Conservation (phyloP, 495 filamentous ascomycete genomes). For the Daldinia loculata region DNA sequence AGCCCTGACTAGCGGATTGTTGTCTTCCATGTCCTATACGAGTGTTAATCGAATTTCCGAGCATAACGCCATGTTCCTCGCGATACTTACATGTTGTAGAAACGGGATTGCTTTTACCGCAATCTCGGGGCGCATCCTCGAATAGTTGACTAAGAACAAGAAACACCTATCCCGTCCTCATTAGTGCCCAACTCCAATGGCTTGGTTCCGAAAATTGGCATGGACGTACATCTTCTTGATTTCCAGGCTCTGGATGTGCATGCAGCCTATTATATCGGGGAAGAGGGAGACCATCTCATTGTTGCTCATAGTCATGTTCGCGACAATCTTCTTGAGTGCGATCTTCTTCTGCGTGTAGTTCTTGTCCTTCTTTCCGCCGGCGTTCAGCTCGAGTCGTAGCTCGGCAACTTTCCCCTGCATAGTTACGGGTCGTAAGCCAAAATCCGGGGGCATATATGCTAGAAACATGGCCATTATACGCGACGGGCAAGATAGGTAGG, state of each 20-base stretch:
- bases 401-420: slow-evolving; percentile 98
- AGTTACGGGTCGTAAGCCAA: slow-evolving; percentile 52
- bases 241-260: slow-evolving; percentile 91
- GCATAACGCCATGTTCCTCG: slow-evolving; percentile 1
- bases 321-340: slow-evolving; percentile 98
- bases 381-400: slow-evolving; percentile 91
- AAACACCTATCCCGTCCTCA: slow-evolving; percentile 78
- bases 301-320: slow-evolving; percentile 99
- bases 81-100: slow-evolving; percentile 72
- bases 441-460: slow-evolving; percentile 54
- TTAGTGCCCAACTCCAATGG: slow-evolving; percentile 31
- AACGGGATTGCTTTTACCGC: slow-evolving; percentile 92
- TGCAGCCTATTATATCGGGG: slow-evolving; percentile 92
- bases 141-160: slow-evolving; percentile 95
- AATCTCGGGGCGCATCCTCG: slow-evolving; percentile 91
- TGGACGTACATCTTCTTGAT: slow-evolving; percentile 97
- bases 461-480: slow-evolving; percentile 59
- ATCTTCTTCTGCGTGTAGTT: slow-evolving; percentile 97
- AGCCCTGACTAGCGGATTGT: slow-evolving; percentile 91
- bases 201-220: not conserved
- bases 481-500: slow-evolving; percentile 26
- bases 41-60: slow-evolving; percentile 24
- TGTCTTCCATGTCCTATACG: slow-evolving; percentile 87
- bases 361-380: slow-evolving; percentile 97
- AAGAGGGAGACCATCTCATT: slow-evolving; percentile 99